Base-by-base conservation (phyloP, 805 yeast species). In the Myxozyma geophila region DNA sequence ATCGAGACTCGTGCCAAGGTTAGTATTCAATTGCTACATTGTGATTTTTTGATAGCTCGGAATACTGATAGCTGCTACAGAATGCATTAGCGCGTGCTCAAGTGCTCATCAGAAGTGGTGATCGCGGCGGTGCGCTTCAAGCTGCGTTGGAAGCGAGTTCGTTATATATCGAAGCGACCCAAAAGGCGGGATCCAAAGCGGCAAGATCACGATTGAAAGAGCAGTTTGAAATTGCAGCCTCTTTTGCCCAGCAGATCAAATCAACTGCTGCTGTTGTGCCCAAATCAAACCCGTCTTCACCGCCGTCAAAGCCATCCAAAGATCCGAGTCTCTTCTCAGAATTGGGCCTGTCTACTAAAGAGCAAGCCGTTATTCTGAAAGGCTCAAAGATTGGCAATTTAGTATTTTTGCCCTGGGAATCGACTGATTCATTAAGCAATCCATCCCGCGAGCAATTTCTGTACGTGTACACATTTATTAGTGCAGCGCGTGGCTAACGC, bases 361-460 rank as follows among this genome's bases (percentile, higher is more conserved):
- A 66, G 37, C 60, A 54, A 21, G 39, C 40, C 21, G 36, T 60
- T 36, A 37, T 66, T 5, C 47, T 66, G 13, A 37, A 49, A 33
- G 55, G 66, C 23, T 64, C 69, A 6, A 64, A 58, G 43, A 37
- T 67, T 44, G 66, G 66, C 12, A 48, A 47, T n/a, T 41, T 10
- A 13, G 37, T 64, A 35, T 67, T 58, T 48, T 63, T 60, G 6
- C 70, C 70, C 13, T 67, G 70, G 70, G 39, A 49, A 28, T 36
- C 54, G 12, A 36, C 53, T 7, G 68, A 64, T 44, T 8, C 48
- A 17, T 15, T 35, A 3, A 46, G 13, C 17, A 15, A 13, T 8
- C 35, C 49, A 2, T 13, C 19, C 6, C 36, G 4, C 10, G 54
- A n/a, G 10, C 49, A 10, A 7, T 58, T 54, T 39, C 39, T 47